phyloP scores from a whole-genome alignment of 805 yeast genomes.

The Wickerhamiella siamensis region DNA sequence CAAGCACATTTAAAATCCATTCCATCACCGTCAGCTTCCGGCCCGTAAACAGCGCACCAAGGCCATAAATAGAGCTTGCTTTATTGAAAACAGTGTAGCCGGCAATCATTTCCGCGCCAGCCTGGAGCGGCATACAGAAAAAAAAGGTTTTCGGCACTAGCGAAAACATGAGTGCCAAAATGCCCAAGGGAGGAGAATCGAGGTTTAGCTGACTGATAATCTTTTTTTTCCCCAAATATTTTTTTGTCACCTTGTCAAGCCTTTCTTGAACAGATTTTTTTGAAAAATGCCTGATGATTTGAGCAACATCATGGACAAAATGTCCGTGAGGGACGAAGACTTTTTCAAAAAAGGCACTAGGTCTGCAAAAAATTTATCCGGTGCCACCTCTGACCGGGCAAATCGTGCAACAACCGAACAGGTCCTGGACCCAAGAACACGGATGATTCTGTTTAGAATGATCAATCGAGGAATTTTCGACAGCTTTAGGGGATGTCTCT shows the following conservation, averaged over 20 bases:
- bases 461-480: slow-evolving; percentile 74
- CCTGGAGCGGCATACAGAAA: slow-evolving; percentile 60
- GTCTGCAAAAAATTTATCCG: slow-evolving; percentile 14
- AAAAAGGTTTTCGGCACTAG: slow-evolving; percentile 39
- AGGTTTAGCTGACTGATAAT: not conserved
- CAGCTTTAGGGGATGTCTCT: slow-evolving; percentile 80
- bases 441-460: slow-evolving; percentile 65
- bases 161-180: slow-evolving; percentile 3
- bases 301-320: slow-evolving; percentile 11
- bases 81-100: slow-evolving; percentile 71
- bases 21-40: slow-evolving; percentile 74
- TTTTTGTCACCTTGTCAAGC: not conserved
- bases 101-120: slow-evolving; percentile 73
- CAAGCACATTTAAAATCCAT: slow-evolving; percentile 61
- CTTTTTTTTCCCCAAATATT: not conserved
- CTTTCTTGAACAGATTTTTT: too few species aligned
- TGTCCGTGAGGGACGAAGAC: slow-evolving; percentile 15
- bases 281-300: slow-evolving; percentile 3
- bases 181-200: not conserved
- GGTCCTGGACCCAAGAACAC: slow-evolving; percentile 88
- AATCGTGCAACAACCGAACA: slow-evolving; percentile 95
- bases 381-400: slow-evolving; percentile 46
- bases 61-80: slow-evolving; percentile 78
- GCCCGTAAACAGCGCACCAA: slow-evolving; percentile 70
- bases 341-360: slow-evolving; percentile 18